phyloP scores from a whole-genome alignment of 495 filamentous ascomycete species.

The Talaromyces liani region DNA sequence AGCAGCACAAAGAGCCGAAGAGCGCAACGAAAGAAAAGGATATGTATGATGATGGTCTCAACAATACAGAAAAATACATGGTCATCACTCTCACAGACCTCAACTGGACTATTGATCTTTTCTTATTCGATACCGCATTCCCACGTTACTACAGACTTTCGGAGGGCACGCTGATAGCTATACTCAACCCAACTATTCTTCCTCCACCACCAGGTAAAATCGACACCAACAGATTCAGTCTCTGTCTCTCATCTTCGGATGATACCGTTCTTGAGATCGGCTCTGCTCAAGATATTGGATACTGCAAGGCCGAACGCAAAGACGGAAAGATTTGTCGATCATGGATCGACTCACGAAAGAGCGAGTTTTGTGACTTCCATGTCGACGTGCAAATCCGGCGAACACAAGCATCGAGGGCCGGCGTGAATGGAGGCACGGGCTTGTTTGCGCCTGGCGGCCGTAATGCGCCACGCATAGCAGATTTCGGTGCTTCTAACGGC shows the following conservation, averaged over 20 bases:
- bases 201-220: constrained; percentile 65
- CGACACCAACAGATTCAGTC: constrained; percentile 73
- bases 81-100: constrained; percentile 80
- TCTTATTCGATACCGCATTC: constrained; percentile 86
- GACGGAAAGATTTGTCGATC: constrained; percentile 72
- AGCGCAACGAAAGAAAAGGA: constrained; percentile 31
- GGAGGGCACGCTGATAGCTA: constrained; percentile 78
- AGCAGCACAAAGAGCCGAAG: constrained; percentile 53
- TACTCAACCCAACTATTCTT: constrained; percentile 90
- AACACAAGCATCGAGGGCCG: constrained; percentile 63
- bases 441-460: constrained; percentile 42
- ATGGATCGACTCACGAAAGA: constrained; percentile 85
- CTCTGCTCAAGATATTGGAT: constrained; percentile 75
- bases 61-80: constrained; percentile 77
- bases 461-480: constrained; percentile 35
- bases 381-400: constrained; percentile 70
- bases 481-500: constrained; percentile 28
- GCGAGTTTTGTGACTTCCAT: constrained; percentile 90
- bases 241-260: constrained; percentile 72
- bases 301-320: constrained; percentile 75
- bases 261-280: constrained; percentile 91
- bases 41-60: constrained; percentile 46
- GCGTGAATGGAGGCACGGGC: constrained; percentile 58
- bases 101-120: constrained; percentile 85
- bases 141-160: constrained; percentile 84